Base-by-base conservation (phyloP, 1,284 basidiomycete species). In the Cryptococcus sp. region DNA sequence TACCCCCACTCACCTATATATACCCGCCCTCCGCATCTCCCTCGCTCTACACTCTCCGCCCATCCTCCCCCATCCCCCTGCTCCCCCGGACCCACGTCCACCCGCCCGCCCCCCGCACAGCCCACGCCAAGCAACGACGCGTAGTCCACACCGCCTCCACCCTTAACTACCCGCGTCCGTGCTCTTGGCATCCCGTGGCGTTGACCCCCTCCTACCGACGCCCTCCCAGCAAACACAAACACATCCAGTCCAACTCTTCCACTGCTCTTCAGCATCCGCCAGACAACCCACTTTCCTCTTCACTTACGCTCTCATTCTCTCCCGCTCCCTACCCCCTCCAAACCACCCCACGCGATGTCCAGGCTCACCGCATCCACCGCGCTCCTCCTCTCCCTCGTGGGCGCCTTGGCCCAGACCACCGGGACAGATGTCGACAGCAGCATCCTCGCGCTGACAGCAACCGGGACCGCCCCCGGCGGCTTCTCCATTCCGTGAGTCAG, bases 401-500 rank as follows among this genome's bases (percentile, higher is more conserved):
- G 59, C 33, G 59, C 55, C 12, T 39, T 57, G 50, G 61, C 61
- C 21, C 64, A 63, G 46, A 35, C 47, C 13, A 21, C 49, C 16
- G 39, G 28, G 44, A 45, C 55, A 2, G 24, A 38, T 6, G 53
- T 55, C 4, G 56, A 70, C 49, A 56, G 68, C 52, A 52, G 66
- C 4, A 62, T 66, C 33, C 50, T 75, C 42, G 69, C 71, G 7
- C 55, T 69, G 47, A 64, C 65, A 13, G 64, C 71, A 24, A 45
- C 64, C 24, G 60, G 58, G 15, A 60, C 64, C 16, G 63, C 61
- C 13, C 67, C 68, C 33, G 21, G 51, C 12, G 71, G 73, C 18
- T 71, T 69, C 57, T 55, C 61, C 16, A 68, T 77, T 54, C 70
- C 73, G 75, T 77, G 44, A 65, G 75, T 76, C 1, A 33, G 4